phyloP scores from a whole-genome alignment of 306 rosid genomes.

The Trifolium dubium region DNA sequence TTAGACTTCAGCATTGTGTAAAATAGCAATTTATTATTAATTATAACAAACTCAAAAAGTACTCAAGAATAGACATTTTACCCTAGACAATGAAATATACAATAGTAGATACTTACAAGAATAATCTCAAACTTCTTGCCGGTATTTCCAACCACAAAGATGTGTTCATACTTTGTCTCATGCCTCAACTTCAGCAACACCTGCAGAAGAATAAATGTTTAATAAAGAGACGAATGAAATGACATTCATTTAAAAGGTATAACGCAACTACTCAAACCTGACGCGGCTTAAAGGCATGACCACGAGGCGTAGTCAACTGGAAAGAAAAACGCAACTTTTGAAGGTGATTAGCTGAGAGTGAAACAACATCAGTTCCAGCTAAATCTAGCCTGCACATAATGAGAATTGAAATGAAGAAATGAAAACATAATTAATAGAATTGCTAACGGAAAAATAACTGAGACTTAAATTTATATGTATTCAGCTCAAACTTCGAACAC shows the following conservation, averaged over 20 bases:
- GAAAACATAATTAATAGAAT: slow-evolving; percentile 24
- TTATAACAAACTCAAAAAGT: slow-evolving; percentile 26
- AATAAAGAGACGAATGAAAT: slow-evolving; percentile 45
- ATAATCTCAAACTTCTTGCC: slow-evolving; percentile 83
- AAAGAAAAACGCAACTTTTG: slow-evolving; percentile 85
- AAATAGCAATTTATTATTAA: slow-evolving; percentile 12
- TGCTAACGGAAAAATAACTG: slow-evolving; percentile 18
- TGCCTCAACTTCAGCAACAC: slow-evolving; percentile 87
- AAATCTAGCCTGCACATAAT: slow-evolving; percentile 72
- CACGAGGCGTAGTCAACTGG: slow-evolving; percentile 72
- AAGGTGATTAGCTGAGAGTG: slow-evolving; percentile 91
- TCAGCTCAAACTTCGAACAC: slow-evolving; percentile 20
- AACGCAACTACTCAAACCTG: slow-evolving; percentile 65
- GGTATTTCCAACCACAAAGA: slow-evolving; percentile 73
- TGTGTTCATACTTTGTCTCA: slow-evolving; percentile 80
- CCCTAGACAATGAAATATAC: slow-evolving; percentile 19
- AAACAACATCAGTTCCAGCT: slow-evolving; percentile 65
- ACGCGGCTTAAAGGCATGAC: slow-evolving; percentile 78
- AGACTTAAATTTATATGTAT: slow-evolving; percentile 20
- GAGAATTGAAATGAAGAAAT: slow-evolving; percentile 35
- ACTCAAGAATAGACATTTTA: slow-evolving; percentile 18
- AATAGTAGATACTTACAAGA: slow-evolving; percentile 78
- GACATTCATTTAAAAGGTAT: slow-evolving; percentile 36
- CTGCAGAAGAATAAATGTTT: slow-evolving; percentile 60
- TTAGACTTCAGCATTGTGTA: background rate